phyloP scores from a whole-genome alignment of 2,329 filamentous ascomycete genomes.

The Atkinsonella hypoxylon region DNA sequence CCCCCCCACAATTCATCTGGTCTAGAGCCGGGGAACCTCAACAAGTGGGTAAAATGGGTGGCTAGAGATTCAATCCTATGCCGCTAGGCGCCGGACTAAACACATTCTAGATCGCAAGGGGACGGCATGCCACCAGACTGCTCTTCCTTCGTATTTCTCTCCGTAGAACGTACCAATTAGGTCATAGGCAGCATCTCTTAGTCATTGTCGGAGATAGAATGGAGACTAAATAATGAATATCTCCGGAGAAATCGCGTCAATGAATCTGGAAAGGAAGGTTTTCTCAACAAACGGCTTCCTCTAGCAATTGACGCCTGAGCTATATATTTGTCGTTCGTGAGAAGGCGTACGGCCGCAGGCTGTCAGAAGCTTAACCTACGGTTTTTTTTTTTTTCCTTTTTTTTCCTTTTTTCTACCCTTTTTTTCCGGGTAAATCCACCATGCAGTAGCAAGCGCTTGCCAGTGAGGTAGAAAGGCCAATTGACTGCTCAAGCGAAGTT shows the following conservation, averaged over 20 bases:
- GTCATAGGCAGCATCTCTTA: background rate
- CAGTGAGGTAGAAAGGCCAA: too few relatives aligned
- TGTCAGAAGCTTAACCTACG: too few relatives aligned
- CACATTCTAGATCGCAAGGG: background rate
- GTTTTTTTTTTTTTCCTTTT: too few relatives aligned
- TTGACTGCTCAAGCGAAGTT: too few relatives aligned
- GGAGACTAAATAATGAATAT: background rate
- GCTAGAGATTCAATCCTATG: too few relatives aligned
- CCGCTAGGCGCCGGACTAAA: background rate
- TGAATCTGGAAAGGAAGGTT: background rate
- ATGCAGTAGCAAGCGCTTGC: too few relatives aligned
- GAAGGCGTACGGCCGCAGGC: too few relatives aligned
- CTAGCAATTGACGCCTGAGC: too few relatives aligned
- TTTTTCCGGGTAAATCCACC: background rate
- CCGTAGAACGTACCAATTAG: background rate
- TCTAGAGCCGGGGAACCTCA: background rate
- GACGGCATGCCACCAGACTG: background rate
- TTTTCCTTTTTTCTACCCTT: too few relatives aligned
- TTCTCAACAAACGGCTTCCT: background rate
- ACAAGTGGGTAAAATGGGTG: background rate
- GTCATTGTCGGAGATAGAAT: background rate
- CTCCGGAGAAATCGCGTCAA: background rate
- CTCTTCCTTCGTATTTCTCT: background rate
- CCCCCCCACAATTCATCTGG: background rate
- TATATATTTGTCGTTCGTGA: too few relatives aligned